Conservation (phyloP, 2,329 filamentous ascomycete species). For the Trichoderma sp. region DNA sequence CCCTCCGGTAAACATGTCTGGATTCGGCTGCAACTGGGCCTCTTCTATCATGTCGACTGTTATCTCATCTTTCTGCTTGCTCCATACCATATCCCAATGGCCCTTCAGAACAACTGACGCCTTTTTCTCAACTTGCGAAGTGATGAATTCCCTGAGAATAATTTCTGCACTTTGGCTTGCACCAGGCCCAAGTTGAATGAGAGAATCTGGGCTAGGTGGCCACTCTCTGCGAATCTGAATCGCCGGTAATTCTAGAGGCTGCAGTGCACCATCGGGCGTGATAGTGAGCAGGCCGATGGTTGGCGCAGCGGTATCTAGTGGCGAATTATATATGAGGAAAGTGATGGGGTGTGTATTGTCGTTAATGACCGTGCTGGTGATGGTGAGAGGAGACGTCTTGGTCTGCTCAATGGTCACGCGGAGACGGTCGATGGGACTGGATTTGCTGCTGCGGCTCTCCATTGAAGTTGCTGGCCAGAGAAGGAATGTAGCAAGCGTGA, state of each 20-base stretch:
- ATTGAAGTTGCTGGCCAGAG: constrained; percentile 19
- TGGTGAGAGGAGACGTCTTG: constrained; percentile 34
- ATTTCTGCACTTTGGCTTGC: constrained; percentile 35
- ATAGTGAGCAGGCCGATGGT: constrained; percentile 42
- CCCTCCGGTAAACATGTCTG: constrained; percentile 24
- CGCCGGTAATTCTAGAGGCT: constrained; percentile 36
- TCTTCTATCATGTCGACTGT: constrained; percentile 21
- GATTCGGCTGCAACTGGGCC: constrained; percentile 22
- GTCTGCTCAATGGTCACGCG: constrained; percentile 34
- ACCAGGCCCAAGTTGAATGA: constrained; percentile 40
- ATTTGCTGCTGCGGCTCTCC: constrained; percentile 20
- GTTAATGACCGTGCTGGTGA: constrained; percentile 42
- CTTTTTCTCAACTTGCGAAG: constrained; percentile 33
- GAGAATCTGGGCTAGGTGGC: constrained; percentile 39
- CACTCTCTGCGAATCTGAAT: constrained; percentile 40
- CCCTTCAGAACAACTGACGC: constrained; percentile 37
- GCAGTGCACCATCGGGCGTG: constrained; percentile 33
- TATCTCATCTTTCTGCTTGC: constrained; percentile 26
- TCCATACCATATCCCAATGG: constrained; percentile 36
- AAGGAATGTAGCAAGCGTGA: constrained; percentile 24
- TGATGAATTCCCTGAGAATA: constrained; percentile 34
- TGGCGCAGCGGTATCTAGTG: constrained; percentile 43
- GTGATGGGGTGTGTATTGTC: constrained; percentile 38
- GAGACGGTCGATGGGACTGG: constrained; percentile 27
- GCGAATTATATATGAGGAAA: constrained; percentile 43